phyloP scores from a whole-genome alignment of 2,329 filamentous ascomycete genomes.

The Colletotrichum cuscutae region DNA sequence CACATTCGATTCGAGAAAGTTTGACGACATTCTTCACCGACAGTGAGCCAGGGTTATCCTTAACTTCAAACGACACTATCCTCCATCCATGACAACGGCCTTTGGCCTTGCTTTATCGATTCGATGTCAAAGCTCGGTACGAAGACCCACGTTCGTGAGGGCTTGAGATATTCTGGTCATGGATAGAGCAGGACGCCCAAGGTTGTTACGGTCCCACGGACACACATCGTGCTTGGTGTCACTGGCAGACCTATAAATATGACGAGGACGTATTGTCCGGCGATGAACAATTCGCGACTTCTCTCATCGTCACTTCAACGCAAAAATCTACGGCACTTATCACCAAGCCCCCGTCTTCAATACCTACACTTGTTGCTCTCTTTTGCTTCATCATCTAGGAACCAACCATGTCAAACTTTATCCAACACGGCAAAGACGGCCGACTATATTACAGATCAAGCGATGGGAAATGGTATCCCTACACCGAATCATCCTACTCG shows the following conservation, averaged over 20 bases:
- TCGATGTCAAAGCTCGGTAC: neutral
- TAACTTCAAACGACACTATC: neutral
- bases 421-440: neutral
- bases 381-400: neutral
- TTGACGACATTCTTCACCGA: neutral
- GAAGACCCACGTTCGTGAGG: neutral
- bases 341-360: too few species aligned
- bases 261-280: neutral
- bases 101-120: neutral
- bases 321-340: neutral
- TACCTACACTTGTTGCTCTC: neutral
- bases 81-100: neutral
- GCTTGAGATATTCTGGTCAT: neutral
- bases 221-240: neutral
- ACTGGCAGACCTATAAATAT: neutral
- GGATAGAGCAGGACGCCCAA: neutral
- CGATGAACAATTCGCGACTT: fast-evolving
- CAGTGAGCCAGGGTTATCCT: neutral
- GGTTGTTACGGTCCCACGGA: neutral
- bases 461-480: neutral
- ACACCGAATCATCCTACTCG: neutral
- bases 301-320: neutral
- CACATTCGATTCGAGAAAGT: neutral
- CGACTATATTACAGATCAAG: neutral
- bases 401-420: neutral